Evolutionary conservation across 2,329 filamentous ascomycete species (phyloP), one percentile per base, ranked within the genome.

Genomic region (Diaporthe sp.): DNA sequence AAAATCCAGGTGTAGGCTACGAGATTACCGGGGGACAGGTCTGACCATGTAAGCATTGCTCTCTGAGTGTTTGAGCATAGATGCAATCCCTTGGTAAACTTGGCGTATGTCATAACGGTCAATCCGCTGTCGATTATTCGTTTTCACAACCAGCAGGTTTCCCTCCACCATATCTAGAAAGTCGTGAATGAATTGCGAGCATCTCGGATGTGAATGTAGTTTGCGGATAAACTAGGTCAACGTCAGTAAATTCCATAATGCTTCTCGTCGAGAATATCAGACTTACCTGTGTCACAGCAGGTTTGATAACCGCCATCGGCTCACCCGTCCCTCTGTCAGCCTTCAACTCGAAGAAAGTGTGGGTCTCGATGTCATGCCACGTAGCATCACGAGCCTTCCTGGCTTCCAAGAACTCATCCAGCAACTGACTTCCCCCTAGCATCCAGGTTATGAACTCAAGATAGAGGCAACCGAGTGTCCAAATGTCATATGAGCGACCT

Each of bases 391-490:
- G 17, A 9, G n/a, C 15, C 42, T 19, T 55, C 25, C 52, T 57
- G 19, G 22, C 42, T 25, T 22, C 28, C 13, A 22, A 2, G 22
- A 73, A 67, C 19, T 57, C 28, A 33, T 67, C 3, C 10, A 66
- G 19, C 1, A 73, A 28, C 19, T 45, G 9, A 19, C 50, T 45
- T 0, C 71, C 71, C 13, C 71, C 71, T 4, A 73, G 28, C 1
- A 67, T 12, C 71, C 71, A 73, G 47, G 71, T n/a, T 22, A 73
- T 54, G 25, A 73, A 67, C 2, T 73, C 71, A 1, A 73, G 38
- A 4, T 67, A 67, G 0, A 73, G n/a, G 30, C 71, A 73, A 0
- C 58, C 71, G 1, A 73, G 13, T 2, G 71, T 42, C 71, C 71
- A 73, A 5, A 73, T 73, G 15, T 73, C 71, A 12, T 67, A 45